Evolutionary conservation across 805 yeast species (phyloP), one percentile per base, ranked within the genome.

Genomic region (Kodamaea jinghongensis): DNA sequence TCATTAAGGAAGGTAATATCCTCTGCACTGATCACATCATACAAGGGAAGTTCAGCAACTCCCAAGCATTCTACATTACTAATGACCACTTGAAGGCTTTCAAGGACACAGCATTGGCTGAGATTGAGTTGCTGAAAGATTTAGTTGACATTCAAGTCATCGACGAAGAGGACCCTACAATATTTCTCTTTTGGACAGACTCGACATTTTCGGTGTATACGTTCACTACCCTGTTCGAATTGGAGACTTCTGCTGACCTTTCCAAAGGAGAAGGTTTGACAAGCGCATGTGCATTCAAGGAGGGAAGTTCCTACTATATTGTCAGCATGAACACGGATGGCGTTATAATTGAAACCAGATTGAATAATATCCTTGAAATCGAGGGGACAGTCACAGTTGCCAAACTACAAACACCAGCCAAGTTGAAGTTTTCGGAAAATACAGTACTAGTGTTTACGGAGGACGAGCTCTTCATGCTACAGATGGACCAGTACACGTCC

Each of bases 261-360:
- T 6, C 40, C n/a, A n/a, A n/a, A n/a, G n/a, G n/a, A n/a, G n/a
- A n/a, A n/a, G n/a, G n/a, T n/a, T n/a, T n/a, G n/a, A n/a, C n/a
- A n/a, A n/a, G n/a, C n/a, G n/a, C n/a, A n/a, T n/a, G n/a, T n/a
- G 28, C 22, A 10, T 17, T 32, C 10, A 6, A 3, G 6, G 17
- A 28, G 6, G 17, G 8, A 8, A 17, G 15, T 2, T 3, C 20
- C 17, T 4, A 26, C 16, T 27, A 12, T 23, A 31, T 42, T 28
- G 31, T 42, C 4, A 36, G 31, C 16, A 42, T 42, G 45, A 31
- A 31, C 23, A 14, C 35, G 16, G 36, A 38, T 22, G 39, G 42
- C 11, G 30, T 22, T 3, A 27, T 42, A 9, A 22, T 30, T 14
- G 42, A 42, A 28, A 23, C 33, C 22, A 28, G 28, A 20, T 32